Conservation (phyloP, 2,329 filamentous ascomycete species). For the Exophiala bonariae region DNA sequence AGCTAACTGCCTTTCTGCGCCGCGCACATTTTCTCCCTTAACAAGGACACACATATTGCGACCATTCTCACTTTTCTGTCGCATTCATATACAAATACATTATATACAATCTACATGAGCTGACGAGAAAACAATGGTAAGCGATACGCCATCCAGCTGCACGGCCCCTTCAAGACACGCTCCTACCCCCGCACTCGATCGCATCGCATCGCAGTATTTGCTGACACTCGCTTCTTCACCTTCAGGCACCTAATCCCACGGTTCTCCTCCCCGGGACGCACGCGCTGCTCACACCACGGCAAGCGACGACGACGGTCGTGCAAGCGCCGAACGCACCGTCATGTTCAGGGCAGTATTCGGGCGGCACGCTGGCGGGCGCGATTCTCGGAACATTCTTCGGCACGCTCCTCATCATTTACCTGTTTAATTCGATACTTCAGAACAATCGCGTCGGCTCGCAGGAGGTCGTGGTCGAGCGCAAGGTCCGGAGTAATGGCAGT, state of each 20-base stretch:
- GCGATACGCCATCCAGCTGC: no score
- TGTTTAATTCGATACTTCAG: constrained; percentile 20
- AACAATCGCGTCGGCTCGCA: constrained; percentile 16
- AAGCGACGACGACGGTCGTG: constrained; percentile 24
- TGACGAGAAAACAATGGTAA: no score
- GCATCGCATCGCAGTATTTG: no score
- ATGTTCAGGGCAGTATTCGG: constrained; percentile 27
- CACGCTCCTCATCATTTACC: constrained; percentile 26
- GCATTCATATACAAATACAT: not conserved
- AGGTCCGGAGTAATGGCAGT: constrained; percentile 16
- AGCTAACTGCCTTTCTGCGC: not conserved
- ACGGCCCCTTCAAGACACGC: no score
- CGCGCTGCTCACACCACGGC: constrained; percentile 16
- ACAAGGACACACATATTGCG: no score
- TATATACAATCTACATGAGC: no score
- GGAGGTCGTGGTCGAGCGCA: constrained; percentile 26
- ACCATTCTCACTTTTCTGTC: not conserved
- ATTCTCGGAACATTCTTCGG: constrained; percentile 29
- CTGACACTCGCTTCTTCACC: no score
- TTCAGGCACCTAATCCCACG: constrained; percentile 16
- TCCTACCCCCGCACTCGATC: no score
- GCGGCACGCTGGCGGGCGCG: constrained; percentile 27
- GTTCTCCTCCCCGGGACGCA: constrained; percentile 17
- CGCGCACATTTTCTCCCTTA: not conserved
- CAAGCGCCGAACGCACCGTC: constrained; percentile 1